Conservation (phyloP, 371 early-diverging fungal species). For the Parasitella parasitica region DNA sequence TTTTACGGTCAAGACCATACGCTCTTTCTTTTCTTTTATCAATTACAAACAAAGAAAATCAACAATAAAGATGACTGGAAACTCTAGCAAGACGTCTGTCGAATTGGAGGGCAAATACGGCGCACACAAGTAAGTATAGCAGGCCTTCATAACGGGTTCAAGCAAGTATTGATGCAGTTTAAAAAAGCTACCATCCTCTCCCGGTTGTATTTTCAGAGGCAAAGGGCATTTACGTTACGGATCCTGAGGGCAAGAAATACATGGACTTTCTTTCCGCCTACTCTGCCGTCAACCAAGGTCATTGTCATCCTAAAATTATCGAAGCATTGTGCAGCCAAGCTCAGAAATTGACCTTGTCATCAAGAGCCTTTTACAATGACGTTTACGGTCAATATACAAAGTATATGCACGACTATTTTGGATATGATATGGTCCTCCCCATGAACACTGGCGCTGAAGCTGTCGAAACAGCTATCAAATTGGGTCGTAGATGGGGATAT, state of each 20-base stretch:
- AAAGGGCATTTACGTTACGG: constrained; percentile 91
- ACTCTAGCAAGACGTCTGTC: constrained; percentile 59
- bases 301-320: constrained; percentile 96
- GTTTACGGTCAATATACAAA: constrained; percentile 88
- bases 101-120: constrained; percentile 73
- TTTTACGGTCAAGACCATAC: not conserved
- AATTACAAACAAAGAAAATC: not conserved
- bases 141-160: not conserved
- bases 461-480: constrained; percentile 97
- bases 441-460: constrained; percentile 99
- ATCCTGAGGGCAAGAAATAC: constrained; percentile 94
- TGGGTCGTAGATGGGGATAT: constrained; percentile 98
- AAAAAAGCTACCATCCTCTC: constrained; percentile 90
- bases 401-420: constrained; percentile 92
- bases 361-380: constrained; percentile 96
- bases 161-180: constrained; percentile 83
- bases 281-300: constrained; percentile 97
- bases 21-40: constrained; percentile 7
- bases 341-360: constrained; percentile 77
- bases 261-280: constrained; percentile 97
- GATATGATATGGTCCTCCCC: constrained; percentile 96
- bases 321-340: constrained; percentile 91
- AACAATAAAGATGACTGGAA: constrained; percentile 8
- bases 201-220: constrained; percentile 93
- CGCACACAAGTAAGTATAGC: constrained; percentile 78